Evolutionary conservation across 2,329 filamentous ascomycete genomes (phyloP), one percentile per base, ranked within the genome.

Genomic region (Hypoxylon sp.): DNA sequence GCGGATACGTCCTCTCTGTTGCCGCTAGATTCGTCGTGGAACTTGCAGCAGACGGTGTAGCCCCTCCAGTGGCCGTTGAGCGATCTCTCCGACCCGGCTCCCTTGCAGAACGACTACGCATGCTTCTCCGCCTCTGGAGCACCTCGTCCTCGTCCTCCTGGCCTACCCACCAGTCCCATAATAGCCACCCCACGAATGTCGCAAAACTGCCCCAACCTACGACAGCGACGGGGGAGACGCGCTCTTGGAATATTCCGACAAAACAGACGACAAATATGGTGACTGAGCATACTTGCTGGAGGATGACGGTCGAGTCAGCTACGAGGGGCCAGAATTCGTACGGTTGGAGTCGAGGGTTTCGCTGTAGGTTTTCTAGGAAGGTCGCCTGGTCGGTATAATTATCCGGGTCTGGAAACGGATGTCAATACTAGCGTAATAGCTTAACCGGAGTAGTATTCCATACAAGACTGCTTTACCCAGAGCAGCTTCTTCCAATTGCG

Each of bases 251-350:
- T 68, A 99, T 99, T 58, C 90, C 93, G 14, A 94, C 90, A 77
- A 99, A 99, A 80, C 93, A 97, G 71, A 95, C 94, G 67, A 97
- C 88, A 77, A 98, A 99, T 62, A 99, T 95, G 59, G 92, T 92
- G 67, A 98, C 94, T 6, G 93, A 97, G 79, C 93, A 97, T 52
- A 98, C 92, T 79, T 99, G 96, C 79, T 99, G 96, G 17, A 98
- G 92, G 72, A 99, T 98, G 65, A 98, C 93, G 2, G 95, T 98
- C 13, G 93, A 95, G 79, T 98, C 95, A 63, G 93, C 93, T 55
- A 98, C 94, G 34, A 99, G 86, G 7, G 94, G 93, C 95, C 96
- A 99, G 80, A 99, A 99, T 76, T 98, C 94, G 80, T 99, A 99
- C 0, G 95, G 95, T 72, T 96, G 91, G 57, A 98, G 87, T 43